These are phyloP conservation scores for Globisporangium megalacanthum DNA, from an alignment of 352 stramenopile species.

Conservation along the genomic window DNA sequence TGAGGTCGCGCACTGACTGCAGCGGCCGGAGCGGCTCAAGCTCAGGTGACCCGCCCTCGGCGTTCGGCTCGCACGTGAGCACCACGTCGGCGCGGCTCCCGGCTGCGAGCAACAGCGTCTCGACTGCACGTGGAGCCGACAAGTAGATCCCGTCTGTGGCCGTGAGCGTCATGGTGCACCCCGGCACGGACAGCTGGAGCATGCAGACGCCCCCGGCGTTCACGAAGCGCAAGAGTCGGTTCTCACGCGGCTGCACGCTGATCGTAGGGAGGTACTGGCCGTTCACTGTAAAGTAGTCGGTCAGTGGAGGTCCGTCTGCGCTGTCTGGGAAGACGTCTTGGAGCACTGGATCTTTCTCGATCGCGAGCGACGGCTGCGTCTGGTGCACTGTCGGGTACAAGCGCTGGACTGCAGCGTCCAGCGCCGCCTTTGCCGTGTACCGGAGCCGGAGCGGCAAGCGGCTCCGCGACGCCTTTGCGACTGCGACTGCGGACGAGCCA, in stretches of 20 bases:
- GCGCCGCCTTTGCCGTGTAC: conserved; percentile 37
- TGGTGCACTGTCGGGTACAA: conserved; percentile 45
- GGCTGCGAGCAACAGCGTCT: conserved; percentile 47
- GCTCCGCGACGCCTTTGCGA: conserved; percentile 44
- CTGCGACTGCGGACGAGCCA: conserved; percentile 37
- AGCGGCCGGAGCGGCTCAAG: conserved; percentile 43
- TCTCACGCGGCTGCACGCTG: conserved; percentile 39
- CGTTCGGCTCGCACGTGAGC: conserved; percentile 42
- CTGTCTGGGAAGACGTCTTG: conserved; percentile 15
- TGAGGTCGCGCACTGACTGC: conserved; percentile 37
- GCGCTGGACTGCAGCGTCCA: conserved; percentile 28
- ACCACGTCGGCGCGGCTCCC: conserved; percentile 56
- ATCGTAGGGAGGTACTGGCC: conserved; percentile 66
- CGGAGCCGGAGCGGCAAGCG: conserved; percentile 33
- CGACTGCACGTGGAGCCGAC: conserved; percentile 23
- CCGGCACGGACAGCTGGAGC: conserved; percentile 53
- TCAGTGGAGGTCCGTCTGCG: conserved; percentile 23
- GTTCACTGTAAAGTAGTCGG: conserved; percentile 65
- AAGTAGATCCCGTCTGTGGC: conserved; percentile 61
- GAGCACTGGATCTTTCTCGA: conserved; percentile 17
- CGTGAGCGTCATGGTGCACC: conserved; percentile 48
- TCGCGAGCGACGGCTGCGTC: conserved; percentile 19
- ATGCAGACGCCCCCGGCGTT: conserved; percentile 48
- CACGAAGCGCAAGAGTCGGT: conserved; percentile 53
- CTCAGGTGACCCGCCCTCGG: conserved; percentile 2